Percentiles rank a stretch among this genome's conserved stretches.
These are phyloP conservation scores for Closterium sp. DNA, from an alignment of 139 green algal genomes.

Conservation along the genomic window DNA sequence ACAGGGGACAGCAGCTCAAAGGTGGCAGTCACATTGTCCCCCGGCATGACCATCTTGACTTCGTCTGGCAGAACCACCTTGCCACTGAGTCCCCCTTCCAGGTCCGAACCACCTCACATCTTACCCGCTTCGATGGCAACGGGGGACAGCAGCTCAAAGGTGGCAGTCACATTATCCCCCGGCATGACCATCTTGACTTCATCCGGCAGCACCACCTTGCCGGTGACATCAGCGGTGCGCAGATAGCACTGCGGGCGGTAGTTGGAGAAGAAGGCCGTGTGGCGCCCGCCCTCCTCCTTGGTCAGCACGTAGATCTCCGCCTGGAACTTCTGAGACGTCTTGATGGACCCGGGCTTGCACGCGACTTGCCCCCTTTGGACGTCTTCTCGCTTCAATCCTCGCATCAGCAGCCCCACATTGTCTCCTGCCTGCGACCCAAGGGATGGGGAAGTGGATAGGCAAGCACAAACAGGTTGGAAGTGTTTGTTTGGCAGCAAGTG, in stretches of 20 bases:
- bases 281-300: conserved; percentile 96
- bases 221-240: conserved; percentile 93
- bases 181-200: conserved; percentile 97
- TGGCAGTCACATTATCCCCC: conserved; percentile 89
- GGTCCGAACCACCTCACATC: not conserved
- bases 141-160: conserved; percentile 78
- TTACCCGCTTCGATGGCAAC: not conserved
- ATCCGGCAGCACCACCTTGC: conserved; percentile 78
- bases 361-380: conserved; percentile 86
- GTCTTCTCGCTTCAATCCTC: conserved; percentile 93
- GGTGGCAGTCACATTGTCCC: conserved; percentile 87
- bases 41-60: conserved; percentile 97
- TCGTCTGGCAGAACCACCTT: conserved; percentile 78
- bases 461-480: too few species aligned
- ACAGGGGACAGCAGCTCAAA: conserved; percentile 78
- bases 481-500: too few species aligned
- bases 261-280: conserved; percentile 98
- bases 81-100: conserved; percentile 66
- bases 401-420: conserved; percentile 94
- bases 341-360: conserved; percentile 83
- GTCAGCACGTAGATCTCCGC: conserved; percentile 90
- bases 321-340: conserved; percentile 76
- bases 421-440: conserved; percentile 77
- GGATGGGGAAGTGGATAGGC: too few species aligned
- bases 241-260: conserved; percentile 99